Conservation (phyloP, 1,139 yeast genomes). For the Nakaseomyces delphensis region DNA sequence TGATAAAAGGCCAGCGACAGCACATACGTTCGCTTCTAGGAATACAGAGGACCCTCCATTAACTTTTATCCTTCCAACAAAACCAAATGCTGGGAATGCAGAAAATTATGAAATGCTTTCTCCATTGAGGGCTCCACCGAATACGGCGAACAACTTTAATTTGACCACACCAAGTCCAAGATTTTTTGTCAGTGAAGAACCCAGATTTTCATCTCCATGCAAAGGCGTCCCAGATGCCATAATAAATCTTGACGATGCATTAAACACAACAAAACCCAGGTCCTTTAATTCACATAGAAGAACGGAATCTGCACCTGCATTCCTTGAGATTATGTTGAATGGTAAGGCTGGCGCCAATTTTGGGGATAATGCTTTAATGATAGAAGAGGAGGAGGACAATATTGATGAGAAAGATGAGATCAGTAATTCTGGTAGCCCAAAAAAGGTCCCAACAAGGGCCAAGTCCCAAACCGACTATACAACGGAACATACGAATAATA, state of each 20-base stretch:
- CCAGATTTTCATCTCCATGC: conserved; percentile 26
- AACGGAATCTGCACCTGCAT: conserved; percentile 44
- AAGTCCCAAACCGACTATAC: not conserved
- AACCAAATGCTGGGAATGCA: not conserved
- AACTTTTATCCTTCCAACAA: not conserved
- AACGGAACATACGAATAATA: conserved; percentile 1
- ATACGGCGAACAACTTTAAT: not conserved
- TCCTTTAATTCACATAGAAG: conserved; percentile 35
- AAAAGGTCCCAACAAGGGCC: not conserved
- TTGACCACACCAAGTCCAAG: conserved; percentile 20
- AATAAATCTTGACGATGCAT: conserved; percentile 54
- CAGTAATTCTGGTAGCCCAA: not conserved
- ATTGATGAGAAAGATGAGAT: conserved; percentile 8
- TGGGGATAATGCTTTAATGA: conserved; percentile 8
- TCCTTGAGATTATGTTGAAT: conserved; percentile 27
- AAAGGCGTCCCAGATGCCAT: conserved; percentile 50
- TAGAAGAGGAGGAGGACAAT: conserved; percentile 18
- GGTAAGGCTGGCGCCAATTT: conserved; percentile 9
- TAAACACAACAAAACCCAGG: conserved; percentile 32
- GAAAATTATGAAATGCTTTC: conserved; percentile 1
- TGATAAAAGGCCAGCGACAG: not conserved
- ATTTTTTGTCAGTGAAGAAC: conserved; percentile 29
- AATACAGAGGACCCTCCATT: conserved; percentile 4
- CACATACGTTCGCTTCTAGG: not conserved
- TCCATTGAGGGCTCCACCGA: conserved; percentile 5